Base-by-base conservation (phyloP, 2,329 filamentous ascomycete genomes). In the Hypoxylon sp. region DNA sequence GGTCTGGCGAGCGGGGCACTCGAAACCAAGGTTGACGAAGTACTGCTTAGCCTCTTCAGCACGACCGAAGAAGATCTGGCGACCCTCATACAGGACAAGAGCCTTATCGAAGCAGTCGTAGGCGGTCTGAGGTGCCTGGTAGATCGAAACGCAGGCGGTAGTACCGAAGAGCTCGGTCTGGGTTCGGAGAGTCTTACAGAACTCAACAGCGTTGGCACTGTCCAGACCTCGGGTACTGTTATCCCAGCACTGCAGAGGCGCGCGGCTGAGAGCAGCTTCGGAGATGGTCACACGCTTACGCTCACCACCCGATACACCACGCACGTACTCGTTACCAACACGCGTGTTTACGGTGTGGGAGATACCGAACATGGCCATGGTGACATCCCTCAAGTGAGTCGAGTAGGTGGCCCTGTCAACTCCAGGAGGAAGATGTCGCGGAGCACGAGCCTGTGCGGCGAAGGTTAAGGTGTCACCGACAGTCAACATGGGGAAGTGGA, bases 381-480 rank as follows among this genome's bases (percentile, higher is more conserved):
- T 80, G 31, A 90, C 85, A 67, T 90, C 86, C 21, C 86, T 80
- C 57, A 88, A 73, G 58, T 89, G 85, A 59, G 79, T 75, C 20
- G 84, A 78, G 55, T 83, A 88, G 6, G 75, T 72, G 41, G 75
- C 69, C 55, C 73, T 74, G 57, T 74, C 74, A 8, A 87, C 75
- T 27, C 84, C 84, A 5, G 78, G 73, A 3, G 86, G 86, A 2
- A 86, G 77, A 21, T 79, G 63, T 30, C 81, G 80, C 2, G 87
- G 86, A 38, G 86, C 81, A 47, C 87, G 80, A 4, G 89, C 87
- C 12, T 82, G 77, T 3, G 89, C 88, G 12, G 89, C 89, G 56
- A 93, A 93, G 45, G 83, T 86, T 35, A 93, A 78, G 1, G 90
- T 94, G 63, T 93, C 87, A 41, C 88, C 88, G 31, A 93, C 89